A percentile compares a stretch with the other conserved stretches of the same genome.
Conservation (phyloP, 495 filamentous ascomycete genomes). For the Lasiosphaeria ovina region DNA sequence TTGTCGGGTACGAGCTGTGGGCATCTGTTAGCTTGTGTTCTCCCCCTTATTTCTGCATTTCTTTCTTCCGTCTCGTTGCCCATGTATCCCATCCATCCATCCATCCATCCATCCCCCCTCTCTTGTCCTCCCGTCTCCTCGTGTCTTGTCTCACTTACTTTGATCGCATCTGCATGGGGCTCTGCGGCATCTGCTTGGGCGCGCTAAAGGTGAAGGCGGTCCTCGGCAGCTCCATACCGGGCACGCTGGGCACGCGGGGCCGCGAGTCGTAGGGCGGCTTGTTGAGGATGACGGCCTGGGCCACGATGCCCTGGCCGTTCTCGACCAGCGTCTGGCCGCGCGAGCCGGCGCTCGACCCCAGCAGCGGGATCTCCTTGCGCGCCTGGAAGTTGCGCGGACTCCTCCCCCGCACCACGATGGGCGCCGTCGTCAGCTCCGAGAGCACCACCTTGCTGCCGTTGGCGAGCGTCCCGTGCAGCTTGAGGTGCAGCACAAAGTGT, state of each 20-base stretch:
- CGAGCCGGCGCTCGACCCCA: constrained; percentile 68
- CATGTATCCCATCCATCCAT: too few relatives aligned
- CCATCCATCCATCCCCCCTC: too few relatives aligned
- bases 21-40: constrained; percentile 12
- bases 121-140: too few relatives aligned
- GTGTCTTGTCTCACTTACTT: constrained; percentile 38
- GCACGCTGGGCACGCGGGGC: constrained; percentile 42
- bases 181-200: constrained; percentile 48
- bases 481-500: constrained; percentile 74
- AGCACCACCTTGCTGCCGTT: constrained; percentile 67
- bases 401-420: constrained; percentile 74
- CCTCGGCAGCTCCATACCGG: constrained; percentile 49
- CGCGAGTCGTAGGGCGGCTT: constrained; percentile 49
- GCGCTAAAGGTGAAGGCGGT: constrained; percentile 54
- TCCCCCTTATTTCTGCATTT: not conserved
- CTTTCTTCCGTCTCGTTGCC: not conserved
- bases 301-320: constrained; percentile 46
- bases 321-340: constrained; percentile 53
- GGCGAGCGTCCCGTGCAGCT: constrained; percentile 67
- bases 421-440: constrained; percentile 68
- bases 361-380: constrained; percentile 70
- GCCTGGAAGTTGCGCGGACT: constrained; percentile 79
- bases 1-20: constrained; percentile 33
- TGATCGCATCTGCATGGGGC: constrained; percentile 52
- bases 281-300: constrained; percentile 45